Evolutionary conservation across 805 yeast species (phyloP).

Genomic region (Hanseniaspora occidentalis): DNA sequence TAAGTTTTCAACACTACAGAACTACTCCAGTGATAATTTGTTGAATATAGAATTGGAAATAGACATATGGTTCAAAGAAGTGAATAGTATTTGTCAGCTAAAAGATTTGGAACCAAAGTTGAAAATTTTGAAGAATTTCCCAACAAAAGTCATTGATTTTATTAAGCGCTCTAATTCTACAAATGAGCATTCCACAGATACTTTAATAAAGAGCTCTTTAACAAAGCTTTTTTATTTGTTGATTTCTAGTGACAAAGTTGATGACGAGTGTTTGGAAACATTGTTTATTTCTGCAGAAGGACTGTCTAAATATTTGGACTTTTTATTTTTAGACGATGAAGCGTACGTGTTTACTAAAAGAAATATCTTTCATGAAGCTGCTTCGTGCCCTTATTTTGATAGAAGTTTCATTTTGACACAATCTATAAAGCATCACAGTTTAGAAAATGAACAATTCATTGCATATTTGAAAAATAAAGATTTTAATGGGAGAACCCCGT

Average conservation of each 20-base stretch:
- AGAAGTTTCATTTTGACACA: constrained; percentile 20
- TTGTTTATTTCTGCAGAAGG: constrained; percentile 29
- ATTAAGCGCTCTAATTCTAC: neutral
- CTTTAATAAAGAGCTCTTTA: constrained; percentile 26
- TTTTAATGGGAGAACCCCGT: constrained; percentile 63
- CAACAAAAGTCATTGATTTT: constrained; percentile 12
- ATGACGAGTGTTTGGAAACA: constrained; percentile 38
- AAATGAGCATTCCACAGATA: constrained; percentile 8
- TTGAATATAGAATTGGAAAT: constrained; percentile 17
- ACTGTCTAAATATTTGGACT: constrained; percentile 32
- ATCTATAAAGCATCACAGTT: constrained; percentile 9
- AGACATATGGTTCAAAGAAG: constrained; percentile 24
- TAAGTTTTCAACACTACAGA: too few species aligned
- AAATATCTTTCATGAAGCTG: constrained; percentile 63
- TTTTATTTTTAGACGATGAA: constrained; percentile 50
- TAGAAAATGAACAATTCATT: constrained; percentile 14
- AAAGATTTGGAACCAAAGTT: constrained; percentile 19
- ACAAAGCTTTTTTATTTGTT: constrained; percentile 66
- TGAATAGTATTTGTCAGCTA: constrained; percentile 19
- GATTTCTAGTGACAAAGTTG: constrained; percentile 43
- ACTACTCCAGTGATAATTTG: constrained; percentile 6
- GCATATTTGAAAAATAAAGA: constrained; percentile 36
- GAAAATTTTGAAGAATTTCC: constrained; percentile 15
- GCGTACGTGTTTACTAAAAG: constrained; percentile 41
- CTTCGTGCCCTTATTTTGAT: constrained; percentile 19